These are phyloP conservation scores for Podaxis pistillaris DNA, from an alignment of 768 basidiomycete genomes.

Conservation along the genomic window DNA sequence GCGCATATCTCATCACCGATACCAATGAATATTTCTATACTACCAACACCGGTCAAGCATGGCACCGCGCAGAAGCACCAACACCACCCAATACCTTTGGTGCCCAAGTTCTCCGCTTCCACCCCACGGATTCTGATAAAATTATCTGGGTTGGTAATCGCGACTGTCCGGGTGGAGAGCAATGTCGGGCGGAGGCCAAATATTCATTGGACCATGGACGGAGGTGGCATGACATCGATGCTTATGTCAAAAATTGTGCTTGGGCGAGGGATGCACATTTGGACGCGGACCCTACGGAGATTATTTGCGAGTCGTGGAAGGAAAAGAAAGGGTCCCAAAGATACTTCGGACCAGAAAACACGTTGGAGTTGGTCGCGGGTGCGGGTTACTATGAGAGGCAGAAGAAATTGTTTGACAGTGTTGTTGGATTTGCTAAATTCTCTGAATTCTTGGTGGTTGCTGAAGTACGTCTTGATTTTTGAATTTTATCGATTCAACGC, in stretches of 20 bases:
- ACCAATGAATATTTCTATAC: conserved; percentile 69
- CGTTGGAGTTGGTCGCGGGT: conserved; percentile 79
- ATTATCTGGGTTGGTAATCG: conserved; percentile 87
- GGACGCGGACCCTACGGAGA: conserved; percentile 80
- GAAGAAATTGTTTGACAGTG: conserved; percentile 76
- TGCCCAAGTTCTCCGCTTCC: conserved; percentile 80
- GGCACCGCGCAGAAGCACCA: conserved; percentile 61
- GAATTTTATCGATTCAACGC: neutral
- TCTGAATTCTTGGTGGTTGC: conserved; percentile 96
- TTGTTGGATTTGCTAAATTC: conserved; percentile 97
- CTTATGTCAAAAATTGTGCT: conserved; percentile 86
- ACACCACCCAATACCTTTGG: conserved; percentile 77
- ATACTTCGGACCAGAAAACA: conserved; percentile 52
- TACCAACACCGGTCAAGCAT: conserved; percentile 74
- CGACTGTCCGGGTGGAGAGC: conserved; percentile 51
- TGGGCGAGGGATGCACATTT: conserved; percentile 86
- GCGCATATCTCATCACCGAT: conserved; percentile 88
- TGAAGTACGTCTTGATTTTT: conserved; percentile 52
- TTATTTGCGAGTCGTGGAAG: conserved; percentile 87
- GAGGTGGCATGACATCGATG: conserved; percentile 73
- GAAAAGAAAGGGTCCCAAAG: conserved; percentile 81
- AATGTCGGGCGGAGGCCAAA: conserved; percentile 73
- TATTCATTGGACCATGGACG: conserved; percentile 80
- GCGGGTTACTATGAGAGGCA: conserved; percentile 67
- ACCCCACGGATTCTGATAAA: conserved; percentile 70